Evolutionary conservation across 805 yeast species (phyloP).

Genomic region (Candida sithepensis): DNA sequence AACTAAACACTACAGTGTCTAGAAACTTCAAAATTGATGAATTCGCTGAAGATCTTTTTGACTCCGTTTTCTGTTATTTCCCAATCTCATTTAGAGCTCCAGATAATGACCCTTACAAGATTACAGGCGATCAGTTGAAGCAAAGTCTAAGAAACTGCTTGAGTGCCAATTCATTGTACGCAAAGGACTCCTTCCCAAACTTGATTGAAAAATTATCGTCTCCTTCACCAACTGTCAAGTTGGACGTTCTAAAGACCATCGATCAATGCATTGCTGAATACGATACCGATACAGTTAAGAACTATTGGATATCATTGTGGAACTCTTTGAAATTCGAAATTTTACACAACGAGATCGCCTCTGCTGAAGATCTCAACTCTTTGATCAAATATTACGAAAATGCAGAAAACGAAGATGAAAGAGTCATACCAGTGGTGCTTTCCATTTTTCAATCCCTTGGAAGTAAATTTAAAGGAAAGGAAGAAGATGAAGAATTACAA

Average conservation of each 20-base stretch:
- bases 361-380: slow-evolving; percentile 25
- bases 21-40: slow-evolving; percentile 36
- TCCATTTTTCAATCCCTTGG: slow-evolving; percentile 43
- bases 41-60: slow-evolving; percentile 71
- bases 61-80: slow-evolving; percentile 88
- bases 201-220: slow-evolving; percentile 77
- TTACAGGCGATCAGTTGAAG: slow-evolving; percentile 72
- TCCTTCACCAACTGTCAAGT: slow-evolving; percentile 66
- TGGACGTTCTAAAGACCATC: slow-evolving; percentile 69
- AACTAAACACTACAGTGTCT: slow-evolving; percentile 47
- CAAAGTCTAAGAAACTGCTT: slow-evolving; percentile 56
- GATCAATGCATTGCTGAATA: slow-evolving; percentile 52
- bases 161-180: slow-evolving; percentile 57
- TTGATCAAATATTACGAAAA: slow-evolving; percentile 28
- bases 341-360: slow-evolving; percentile 62
- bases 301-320: slow-evolving; percentile 76
- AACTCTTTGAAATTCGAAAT: slow-evolving; percentile 85
- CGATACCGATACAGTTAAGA: slow-evolving; percentile 43
- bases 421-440: slow-evolving; percentile 39
- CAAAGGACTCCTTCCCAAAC: slow-evolving; percentile 71
- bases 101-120: slow-evolving; percentile 79
- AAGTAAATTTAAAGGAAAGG: slow-evolving; percentile 24
- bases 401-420: slow-evolving; percentile 32
- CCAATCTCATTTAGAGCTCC: slow-evolving; percentile 96
- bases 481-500: slow-evolving; percentile 10